Percentiles rank a stretch among this genome's conserved stretches.
Conservation (phyloP, 2,329 filamentous ascomycete species). For the Fusarium equiseti region DNA sequence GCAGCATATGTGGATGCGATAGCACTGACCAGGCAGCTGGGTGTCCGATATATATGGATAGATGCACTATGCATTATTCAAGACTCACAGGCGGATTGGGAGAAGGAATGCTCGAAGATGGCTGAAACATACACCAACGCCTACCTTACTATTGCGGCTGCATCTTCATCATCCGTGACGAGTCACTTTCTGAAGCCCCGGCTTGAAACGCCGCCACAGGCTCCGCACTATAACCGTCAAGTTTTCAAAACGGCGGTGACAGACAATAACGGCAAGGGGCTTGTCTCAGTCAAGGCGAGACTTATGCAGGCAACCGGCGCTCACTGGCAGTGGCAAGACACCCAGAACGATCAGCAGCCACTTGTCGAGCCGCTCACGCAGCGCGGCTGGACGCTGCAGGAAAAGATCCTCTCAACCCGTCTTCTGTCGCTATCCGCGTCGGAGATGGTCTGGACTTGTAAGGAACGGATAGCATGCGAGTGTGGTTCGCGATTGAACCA, state of each 20-base stretch:
- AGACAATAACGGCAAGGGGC: neutral
- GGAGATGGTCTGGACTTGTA: constrained; percentile 39
- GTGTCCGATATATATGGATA: constrained; percentile 34
- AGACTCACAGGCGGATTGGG: constrained; percentile 29
- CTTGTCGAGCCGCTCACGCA: constrained; percentile 26
- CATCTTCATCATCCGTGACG: constrained; percentile 27
- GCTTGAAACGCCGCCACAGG: neutral
- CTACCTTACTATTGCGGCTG: constrained; percentile 34
- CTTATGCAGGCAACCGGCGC: constrained; percentile 26
- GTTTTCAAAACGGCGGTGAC: neutral
- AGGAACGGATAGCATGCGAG: constrained; percentile 41
- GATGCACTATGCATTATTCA: constrained; percentile 41
- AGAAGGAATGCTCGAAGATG: constrained; percentile 36
- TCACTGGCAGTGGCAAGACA: constrained; percentile 35
- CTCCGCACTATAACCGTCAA: neutral
- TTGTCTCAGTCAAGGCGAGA: constrained; percentile 20
- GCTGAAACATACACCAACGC: constrained; percentile 32
- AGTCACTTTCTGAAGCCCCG: constrained; percentile 21
- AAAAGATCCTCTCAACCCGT: constrained; percentile 30
- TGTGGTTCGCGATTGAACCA: constrained; percentile 44
- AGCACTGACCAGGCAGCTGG: constrained; percentile 10
- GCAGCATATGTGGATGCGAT: constrained; percentile 25
- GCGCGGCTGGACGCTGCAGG: constrained; percentile 39
- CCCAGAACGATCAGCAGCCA: constrained; percentile 8
- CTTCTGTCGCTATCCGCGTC: constrained; percentile 29